Percentiles rank a stretch among this genome's conserved stretches.
phyloP scores from a whole-genome alignment of 225 moss, liverwort and hornwort genomes.

The Bryum argenteum region DNA sequence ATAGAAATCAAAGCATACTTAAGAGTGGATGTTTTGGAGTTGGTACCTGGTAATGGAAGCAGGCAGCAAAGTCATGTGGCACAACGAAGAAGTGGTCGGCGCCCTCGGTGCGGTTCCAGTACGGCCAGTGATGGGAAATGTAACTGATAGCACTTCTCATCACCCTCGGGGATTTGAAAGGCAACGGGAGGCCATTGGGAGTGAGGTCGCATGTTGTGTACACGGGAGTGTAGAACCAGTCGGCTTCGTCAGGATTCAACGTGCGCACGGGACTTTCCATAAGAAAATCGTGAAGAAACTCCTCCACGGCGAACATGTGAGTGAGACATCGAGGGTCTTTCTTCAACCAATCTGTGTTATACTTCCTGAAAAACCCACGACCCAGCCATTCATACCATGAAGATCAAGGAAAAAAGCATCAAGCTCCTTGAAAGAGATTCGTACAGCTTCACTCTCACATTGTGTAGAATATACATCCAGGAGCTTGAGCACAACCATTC shows the following conservation, averaged over 20 bases:
- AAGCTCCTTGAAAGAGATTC: no score
- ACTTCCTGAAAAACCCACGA: slow-evolving; percentile 42
- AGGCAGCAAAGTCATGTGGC: slow-evolving; percentile 89
- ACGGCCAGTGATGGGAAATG: slow-evolving; percentile 73
- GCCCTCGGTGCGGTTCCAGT: slow-evolving; percentile 90
- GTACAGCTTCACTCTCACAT: no score
- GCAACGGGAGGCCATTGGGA: slow-evolving; percentile 76
- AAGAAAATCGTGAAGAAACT: slow-evolving; percentile 74
- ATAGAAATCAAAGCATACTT: no score
- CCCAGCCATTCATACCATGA: not conserved
- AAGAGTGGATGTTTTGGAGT: not conserved
- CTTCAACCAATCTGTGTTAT: slow-evolving; percentile 64
- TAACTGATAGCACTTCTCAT: slow-evolving; percentile 84
- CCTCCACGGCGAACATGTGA: slow-evolving; percentile 92
- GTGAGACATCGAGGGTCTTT: slow-evolving; percentile 78
- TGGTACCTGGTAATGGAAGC: slow-evolving; percentile 90
- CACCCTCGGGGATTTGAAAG: slow-evolving; percentile 82
- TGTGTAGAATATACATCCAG: no score
- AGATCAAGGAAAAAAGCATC: no score
- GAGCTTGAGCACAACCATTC: no score
- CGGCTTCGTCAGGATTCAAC: slow-evolving; percentile 73
- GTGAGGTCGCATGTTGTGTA: slow-evolving; percentile 91
- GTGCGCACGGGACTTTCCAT: slow-evolving; percentile 78
- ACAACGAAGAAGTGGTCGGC: slow-evolving; percentile 90
- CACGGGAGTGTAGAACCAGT: slow-evolving; percentile 89